A percentile compares a stretch with the other conserved stretches of the same genome.
phyloP scores from a whole-genome alignment of 1,139 yeast genomes.

The Nakaseomyces delphensis region DNA sequence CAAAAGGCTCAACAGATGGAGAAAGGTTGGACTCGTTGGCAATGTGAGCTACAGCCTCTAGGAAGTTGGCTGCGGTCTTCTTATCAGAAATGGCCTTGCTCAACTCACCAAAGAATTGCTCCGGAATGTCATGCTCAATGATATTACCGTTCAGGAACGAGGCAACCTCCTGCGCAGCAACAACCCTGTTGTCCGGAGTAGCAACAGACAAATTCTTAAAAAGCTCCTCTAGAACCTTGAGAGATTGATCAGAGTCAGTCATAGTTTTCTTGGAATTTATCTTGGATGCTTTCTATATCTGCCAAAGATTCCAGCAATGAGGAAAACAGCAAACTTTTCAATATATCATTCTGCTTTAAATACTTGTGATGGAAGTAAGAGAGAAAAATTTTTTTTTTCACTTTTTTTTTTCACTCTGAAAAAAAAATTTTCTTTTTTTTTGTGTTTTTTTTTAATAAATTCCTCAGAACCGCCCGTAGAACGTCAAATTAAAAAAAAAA shows the following conservation, averaged over 20 bases:
- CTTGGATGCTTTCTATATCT: no score
- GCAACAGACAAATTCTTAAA: constrained; percentile 90
- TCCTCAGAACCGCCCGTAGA: neutral
- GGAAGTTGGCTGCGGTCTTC: constrained; percentile 73
- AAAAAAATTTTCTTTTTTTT: constrained; percentile 6
- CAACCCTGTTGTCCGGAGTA: constrained; percentile 67
- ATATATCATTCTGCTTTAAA: neutral
- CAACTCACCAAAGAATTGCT: constrained; percentile 72
- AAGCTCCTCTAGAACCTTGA: constrained; percentile 83
- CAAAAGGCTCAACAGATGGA: constrained; percentile 91
- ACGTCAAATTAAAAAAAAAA: neutral
- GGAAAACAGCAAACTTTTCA: neutral
- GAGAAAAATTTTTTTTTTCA: constrained; percentile 9
- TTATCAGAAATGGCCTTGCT: constrained; percentile 68
- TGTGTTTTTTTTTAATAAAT: constrained; percentile 2
- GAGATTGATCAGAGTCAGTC: constrained; percentile 40
- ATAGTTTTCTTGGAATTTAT: constrained; percentile 22
- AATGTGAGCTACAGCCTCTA: constrained; percentile 77
- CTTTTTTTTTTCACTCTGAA: constrained; percentile 1
- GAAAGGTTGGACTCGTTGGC: constrained; percentile 71
- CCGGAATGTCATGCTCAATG: constrained; percentile 98
- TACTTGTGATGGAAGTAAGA: neutral
- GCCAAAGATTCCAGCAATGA: neutral
- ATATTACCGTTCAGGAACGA: constrained; percentile 93
- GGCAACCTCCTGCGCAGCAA: constrained; percentile 84